These are phyloP conservation scores for Allium cepa DNA, from an alignment of 106 monocot genomes.

Conservation along the genomic window DNA sequence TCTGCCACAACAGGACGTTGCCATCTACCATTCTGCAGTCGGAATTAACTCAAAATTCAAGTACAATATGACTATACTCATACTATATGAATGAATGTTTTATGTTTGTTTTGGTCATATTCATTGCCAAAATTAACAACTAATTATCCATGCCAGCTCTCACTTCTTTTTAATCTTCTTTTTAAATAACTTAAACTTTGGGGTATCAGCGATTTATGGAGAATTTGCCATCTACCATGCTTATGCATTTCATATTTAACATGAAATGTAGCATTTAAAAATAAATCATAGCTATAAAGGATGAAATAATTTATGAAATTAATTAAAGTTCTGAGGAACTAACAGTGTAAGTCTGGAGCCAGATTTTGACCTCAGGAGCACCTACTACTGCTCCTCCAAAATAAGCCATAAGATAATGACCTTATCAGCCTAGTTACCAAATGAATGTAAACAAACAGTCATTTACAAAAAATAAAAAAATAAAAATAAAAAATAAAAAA, in stretches of 20 bases:
- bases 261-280: too few relatives aligned
- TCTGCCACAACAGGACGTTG: constrained; percentile 56
- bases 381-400: constrained; percentile 84
- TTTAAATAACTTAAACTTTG: too few relatives aligned
- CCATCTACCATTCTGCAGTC: constrained; percentile 63
- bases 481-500: neutral
- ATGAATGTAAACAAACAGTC: neutral
- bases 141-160: too few relatives aligned
- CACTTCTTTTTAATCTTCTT: too few relatives aligned
- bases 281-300: too few relatives aligned
- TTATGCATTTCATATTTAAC: too few relatives aligned
- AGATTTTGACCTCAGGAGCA: constrained; percentile 87
- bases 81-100: too few relatives aligned
- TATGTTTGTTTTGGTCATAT: too few relatives aligned
- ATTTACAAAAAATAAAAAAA: neutral
- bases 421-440: neutral
- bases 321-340: neutral
- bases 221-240: too few relatives aligned
- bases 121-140: too few relatives aligned
- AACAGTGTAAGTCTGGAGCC: constrained; percentile 73
- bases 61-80: neutral
- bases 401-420: constrained; percentile 61
- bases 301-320: too few relatives aligned
- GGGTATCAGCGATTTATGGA: too few relatives aligned
- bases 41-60: neutral